Evolutionary conservation across 2,329 filamentous ascomycete species (phyloP).

Genomic region (Volutella citrinella): DNA sequence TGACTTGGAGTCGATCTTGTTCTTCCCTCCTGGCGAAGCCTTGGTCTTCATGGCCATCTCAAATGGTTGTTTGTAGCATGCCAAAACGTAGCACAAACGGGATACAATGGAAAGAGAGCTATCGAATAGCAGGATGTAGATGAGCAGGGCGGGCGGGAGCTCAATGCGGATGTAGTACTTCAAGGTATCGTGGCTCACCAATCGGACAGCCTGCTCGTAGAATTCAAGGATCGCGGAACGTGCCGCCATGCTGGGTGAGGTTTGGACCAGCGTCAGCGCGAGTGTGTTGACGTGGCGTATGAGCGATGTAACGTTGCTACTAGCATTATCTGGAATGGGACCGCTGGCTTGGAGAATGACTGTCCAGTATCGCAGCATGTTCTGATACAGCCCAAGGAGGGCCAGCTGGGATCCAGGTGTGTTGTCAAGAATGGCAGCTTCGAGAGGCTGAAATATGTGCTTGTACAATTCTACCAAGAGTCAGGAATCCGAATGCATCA

Average conservation of each 20-base stretch:
- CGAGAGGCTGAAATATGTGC: conserved; percentile 49
- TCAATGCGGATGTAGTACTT: conserved; percentile 60
- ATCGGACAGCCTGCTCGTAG: conserved; percentile 58
- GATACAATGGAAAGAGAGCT: conserved; percentile 62
- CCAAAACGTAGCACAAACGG: conserved; percentile 66
- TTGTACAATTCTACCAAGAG: conserved; percentile 46
- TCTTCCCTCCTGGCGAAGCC: conserved; percentile 23
- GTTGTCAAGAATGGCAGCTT: conserved; percentile 48
- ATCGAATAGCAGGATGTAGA: conserved; percentile 71
- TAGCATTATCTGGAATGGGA: conserved; percentile 32
- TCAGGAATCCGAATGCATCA: no score
- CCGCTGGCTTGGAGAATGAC: conserved; percentile 40
- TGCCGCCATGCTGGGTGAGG: conserved; percentile 38
- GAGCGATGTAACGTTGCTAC: conserved; percentile 39
- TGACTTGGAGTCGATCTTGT: conserved; percentile 32
- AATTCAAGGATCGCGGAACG: conserved; percentile 65
- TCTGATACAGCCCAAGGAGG: conserved; percentile 66
- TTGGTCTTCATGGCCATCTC: conserved; percentile 57
- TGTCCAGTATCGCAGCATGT: conserved; percentile 61
- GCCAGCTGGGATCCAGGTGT: conserved; percentile 50
- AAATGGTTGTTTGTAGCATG: conserved; percentile 71
- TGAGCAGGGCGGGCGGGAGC: conserved; percentile 63
- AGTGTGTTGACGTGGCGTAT: conserved; percentile 52
- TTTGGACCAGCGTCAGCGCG: conserved; percentile 58
- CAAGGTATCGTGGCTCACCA: conserved; percentile 51